Evolutionary conservation across 306 rosid species (phyloP), one percentile per base, ranked within the genome.

Genomic region (Oxytropis ochrocephala): DNA sequence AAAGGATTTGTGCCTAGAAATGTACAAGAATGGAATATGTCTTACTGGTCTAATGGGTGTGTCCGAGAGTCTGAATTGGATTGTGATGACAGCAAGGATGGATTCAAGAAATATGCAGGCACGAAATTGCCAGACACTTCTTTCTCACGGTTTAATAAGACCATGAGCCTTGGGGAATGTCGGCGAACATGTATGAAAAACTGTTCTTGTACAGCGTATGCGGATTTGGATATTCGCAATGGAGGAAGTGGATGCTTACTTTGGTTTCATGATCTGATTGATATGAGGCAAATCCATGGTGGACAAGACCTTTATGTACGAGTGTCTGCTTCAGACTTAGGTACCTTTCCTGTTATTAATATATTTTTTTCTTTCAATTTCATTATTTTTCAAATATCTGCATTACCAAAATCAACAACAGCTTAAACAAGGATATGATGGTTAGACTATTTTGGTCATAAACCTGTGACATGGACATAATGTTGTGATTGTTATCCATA

Each of bases 181-280:
- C 1, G 30, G 5, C 3, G 17, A 18, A 17, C 30, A 50, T 50
- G 55, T 18, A 29, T 50, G 12, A 17, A 8, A 50, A 50, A 50
- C 55, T 50, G 55, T 50, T 50, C 29, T 50, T 50, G 55, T 50
- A 50, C 30, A 18, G 55, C 55, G 3, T 50, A 50, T 50, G 30
- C 55, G 2, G 1, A 18, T 17, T 17, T 18, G 55, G 55, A 50
- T 5, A 50, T 50, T 18, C 55, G 55, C 30, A 0, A 18, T 66
- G 61, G 72, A 19, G 74, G 77, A 55, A 68, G 76, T 62, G 87
- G 87, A 19, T 83, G 84, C 74, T 39, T 76, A 19, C 68, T 79
- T 47, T 76, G 87, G 82, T 76, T 70, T n/a, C 46, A 48, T 30
- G 41, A 72, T 30, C 71, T 83, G 62, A 27, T 83, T 67, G 84